Evolutionary conservation across 176 grass and related monocot genomes (phyloP).

Genomic region (Oryza glumipatula): DNA sequence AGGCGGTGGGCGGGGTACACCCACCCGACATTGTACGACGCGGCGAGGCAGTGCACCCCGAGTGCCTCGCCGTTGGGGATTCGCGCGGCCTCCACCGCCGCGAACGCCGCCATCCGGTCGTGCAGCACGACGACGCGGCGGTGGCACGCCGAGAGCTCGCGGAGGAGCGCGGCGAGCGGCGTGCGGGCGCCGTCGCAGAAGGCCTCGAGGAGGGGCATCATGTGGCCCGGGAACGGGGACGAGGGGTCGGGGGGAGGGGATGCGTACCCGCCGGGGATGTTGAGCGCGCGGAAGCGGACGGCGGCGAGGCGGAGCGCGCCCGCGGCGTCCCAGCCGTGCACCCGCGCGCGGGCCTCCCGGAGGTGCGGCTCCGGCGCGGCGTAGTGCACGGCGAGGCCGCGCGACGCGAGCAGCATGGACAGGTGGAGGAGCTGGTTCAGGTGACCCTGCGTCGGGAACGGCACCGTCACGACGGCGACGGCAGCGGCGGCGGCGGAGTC

Average conservation of each 20-base stretch:
- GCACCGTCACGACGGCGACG: slow-evolving; percentile 63
- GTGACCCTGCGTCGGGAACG: slow-evolving; percentile 72
- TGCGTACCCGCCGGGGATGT: slow-evolving; percentile 42
- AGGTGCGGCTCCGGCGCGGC: slow-evolving; percentile 61
- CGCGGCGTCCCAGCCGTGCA: slow-evolving; percentile 46
- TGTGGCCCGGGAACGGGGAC: slow-evolving; percentile 56
- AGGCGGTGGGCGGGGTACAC: slow-evolving; percentile 24
- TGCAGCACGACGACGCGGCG: slow-evolving; percentile 63
- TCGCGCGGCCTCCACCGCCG: slow-evolving; percentile 43
- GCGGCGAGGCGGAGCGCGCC: neutral
- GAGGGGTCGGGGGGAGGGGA: slow-evolving; percentile 45
- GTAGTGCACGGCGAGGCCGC: slow-evolving; percentile 60
- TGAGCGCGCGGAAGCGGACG: slow-evolving; percentile 59
- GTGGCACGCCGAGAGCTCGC: slow-evolving; percentile 22
- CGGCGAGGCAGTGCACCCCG: slow-evolving; percentile 53
- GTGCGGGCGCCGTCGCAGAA: slow-evolving; percentile 31
- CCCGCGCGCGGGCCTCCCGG: slow-evolving; percentile 51
- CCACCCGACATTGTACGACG: slow-evolving; percentile 46
- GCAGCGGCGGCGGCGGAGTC: slow-evolving; percentile 31
- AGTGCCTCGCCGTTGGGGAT: slow-evolving; percentile 59
- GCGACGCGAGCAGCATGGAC: slow-evolving; percentile 58
- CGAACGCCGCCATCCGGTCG: slow-evolving; percentile 61
- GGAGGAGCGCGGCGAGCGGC: slow-evolving; percentile 48
- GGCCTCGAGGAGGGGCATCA: slow-evolving; percentile 59
- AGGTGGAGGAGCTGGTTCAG: slow-evolving; percentile 76